Percentiles rank a stretch among this genome's conserved stretches.
Conservation (phyloP, 129 eudicot species). For the Centella asiatica region DNA sequence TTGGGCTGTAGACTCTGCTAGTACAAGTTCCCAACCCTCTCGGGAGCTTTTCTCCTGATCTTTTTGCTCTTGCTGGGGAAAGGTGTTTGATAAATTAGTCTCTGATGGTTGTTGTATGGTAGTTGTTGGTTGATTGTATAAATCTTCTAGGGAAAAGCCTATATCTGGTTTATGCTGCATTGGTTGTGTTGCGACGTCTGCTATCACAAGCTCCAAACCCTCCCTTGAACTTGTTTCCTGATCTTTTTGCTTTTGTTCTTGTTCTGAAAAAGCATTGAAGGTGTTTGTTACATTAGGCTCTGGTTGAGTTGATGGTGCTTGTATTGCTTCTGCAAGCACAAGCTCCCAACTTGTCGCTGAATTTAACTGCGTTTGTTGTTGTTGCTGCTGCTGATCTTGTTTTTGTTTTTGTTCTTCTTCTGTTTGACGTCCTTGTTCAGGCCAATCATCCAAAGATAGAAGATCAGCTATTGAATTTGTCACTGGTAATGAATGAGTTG, state of each 20-base stretch:
- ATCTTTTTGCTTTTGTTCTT: constrained; percentile 2
- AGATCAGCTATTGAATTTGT: constrained; percentile 29
- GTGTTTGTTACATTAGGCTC: constrained; percentile 10
- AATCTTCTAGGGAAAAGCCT: not conserved
- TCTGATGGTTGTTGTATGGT: no score
- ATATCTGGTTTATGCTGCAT: constrained; percentile 4
- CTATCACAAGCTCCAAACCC: constrained; percentile 42
- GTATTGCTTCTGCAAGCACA: constrained; percentile 20
- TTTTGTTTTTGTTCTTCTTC: not conserved
- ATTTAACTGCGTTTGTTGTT: not conserved
- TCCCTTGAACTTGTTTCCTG: constrained; percentile 3
- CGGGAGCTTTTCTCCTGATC: not conserved
- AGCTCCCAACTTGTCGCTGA: constrained; percentile 30
- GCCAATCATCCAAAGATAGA: constrained; percentile 37
- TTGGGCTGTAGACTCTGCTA: constrained; percentile 18
- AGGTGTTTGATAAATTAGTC: no score
- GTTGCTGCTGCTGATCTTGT: not conserved
- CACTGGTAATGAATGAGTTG: constrained; percentile 40
- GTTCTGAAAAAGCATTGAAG: constrained; percentile 10
- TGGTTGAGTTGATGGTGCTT: constrained; percentile 10
- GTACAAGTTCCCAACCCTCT: constrained; percentile 36
- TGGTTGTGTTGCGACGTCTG: constrained; percentile 19
- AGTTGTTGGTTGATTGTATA: constrained; percentile 6
- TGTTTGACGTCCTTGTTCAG: constrained; percentile 8
- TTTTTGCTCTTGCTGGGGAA: no score